Evolutionary conservation across 2,329 filamentous ascomycete species (phyloP).

Genomic region (Aspergillus ustus): DNA sequence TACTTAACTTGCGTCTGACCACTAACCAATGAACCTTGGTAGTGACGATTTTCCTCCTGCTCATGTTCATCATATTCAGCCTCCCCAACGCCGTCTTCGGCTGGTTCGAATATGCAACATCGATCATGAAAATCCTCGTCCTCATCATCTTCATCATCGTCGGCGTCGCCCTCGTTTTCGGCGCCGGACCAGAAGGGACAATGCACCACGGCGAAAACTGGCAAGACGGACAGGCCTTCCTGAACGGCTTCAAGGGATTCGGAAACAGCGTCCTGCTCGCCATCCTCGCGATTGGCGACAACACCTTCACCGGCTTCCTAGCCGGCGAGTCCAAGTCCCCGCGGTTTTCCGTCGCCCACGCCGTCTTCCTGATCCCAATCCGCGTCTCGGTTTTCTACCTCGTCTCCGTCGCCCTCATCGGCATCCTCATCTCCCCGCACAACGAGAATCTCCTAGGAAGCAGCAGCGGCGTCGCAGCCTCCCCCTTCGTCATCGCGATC

Average conservation of each 20-base stretch:
- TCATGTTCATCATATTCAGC: constrained; percentile 8
- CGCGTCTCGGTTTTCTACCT: constrained; percentile 11
- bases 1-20: too few relatives aligned
- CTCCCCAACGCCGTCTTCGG: constrained; percentile 5
- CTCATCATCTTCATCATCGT: constrained; percentile 10
- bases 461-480: constrained; percentile 3
- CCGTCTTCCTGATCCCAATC: constrained; percentile 2
- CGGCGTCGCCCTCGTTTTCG: constrained; percentile 1
- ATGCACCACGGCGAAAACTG: constrained; percentile 6
- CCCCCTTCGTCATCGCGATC: constrained; percentile 12
- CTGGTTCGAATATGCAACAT: constrained; percentile 8
- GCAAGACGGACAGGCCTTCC: constrained; percentile 1
- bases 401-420: constrained; percentile 2
- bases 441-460: not conserved
- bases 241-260: constrained; percentile 7
- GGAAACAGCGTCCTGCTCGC: not conserved
- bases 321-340: constrained; percentile 8
- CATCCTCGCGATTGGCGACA: constrained; percentile 8
- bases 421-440: not conserved
- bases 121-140: constrained; percentile 11
- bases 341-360: constrained; percentile 2
- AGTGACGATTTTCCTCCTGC: constrained; percentile 9
- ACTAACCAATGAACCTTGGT: not conserved
- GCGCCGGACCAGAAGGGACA: not conserved
- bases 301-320: constrained; percentile 10